Conservation (phyloP, 2,329 filamentous ascomycete genomes). For the Rhynchosporium agropyri region DNA sequence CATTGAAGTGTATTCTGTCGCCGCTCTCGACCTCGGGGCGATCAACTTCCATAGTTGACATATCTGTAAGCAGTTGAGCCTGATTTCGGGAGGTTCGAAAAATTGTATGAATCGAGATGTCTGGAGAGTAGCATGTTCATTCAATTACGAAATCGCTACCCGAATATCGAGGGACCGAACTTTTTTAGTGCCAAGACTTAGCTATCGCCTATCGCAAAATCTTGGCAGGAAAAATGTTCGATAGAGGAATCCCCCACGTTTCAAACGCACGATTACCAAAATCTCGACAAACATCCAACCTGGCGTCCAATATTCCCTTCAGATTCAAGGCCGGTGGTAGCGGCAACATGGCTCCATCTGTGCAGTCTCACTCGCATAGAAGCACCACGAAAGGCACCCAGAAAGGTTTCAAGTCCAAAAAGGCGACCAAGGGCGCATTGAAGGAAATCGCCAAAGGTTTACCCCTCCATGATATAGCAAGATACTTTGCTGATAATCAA, state of each 20-base stretch:
- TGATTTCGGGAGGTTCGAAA: background rate
- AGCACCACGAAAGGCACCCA: constrained; percentile 86
- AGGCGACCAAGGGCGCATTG: constrained; percentile 84
- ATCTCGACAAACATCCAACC: constrained; percentile 45
- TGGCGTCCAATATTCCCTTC: constrained; percentile 72
- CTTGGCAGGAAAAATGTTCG: constrained; percentile 29
- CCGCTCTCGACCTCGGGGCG: constrained; percentile 20
- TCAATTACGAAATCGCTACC: background rate
- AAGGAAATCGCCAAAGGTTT: constrained; percentile 84
- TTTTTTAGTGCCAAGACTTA: constrained; percentile 34
- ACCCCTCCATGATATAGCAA: constrained; percentile 15
- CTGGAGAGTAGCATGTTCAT: background rate
- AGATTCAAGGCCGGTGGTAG: constrained; percentile 78
- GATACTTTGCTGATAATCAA: constrained; percentile 24
- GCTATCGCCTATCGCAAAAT: constrained; percentile 35
- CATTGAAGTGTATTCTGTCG: constrained; percentile 48
- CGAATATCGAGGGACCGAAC: constrained; percentile 4
- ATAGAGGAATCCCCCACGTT: constrained; percentile 21
- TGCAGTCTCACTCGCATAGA: constrained; percentile 79
- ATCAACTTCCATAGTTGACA: constrained; percentile 31
- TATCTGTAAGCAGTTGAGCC: background rate
- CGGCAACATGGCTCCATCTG: constrained; percentile 72
- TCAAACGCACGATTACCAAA: constrained; percentile 13
- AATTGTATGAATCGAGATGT: background rate
- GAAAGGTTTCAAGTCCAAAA: constrained; percentile 91